Percentiles rank a stretch among this genome's conserved stretches.
Conservation (phyloP, 805 yeast genomes). For the Pichia occidentalis region DNA sequence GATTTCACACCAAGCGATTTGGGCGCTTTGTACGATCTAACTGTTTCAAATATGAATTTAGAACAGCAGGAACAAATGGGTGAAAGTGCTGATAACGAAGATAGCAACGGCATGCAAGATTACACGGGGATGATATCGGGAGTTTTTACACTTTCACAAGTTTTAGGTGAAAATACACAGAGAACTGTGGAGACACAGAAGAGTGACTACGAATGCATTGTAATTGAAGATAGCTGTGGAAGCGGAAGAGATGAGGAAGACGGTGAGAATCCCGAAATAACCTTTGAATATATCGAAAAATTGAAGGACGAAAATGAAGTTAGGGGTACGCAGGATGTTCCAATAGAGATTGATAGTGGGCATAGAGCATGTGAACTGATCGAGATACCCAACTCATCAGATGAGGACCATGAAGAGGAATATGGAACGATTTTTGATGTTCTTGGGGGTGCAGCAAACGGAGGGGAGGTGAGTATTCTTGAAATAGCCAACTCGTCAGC, state of each 20-base stretch:
- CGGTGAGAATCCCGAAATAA: neutral
- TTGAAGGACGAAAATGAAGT: neutral
- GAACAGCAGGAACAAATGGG: neutral
- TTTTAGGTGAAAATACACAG: slow-evolving; percentile 6
- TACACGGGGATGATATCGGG: slow-evolving; percentile 3
- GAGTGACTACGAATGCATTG: neutral
- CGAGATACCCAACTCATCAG: slow-evolving; percentile 12
- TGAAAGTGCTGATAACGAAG: neutral
- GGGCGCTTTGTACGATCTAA: slow-evolving; percentile 5
- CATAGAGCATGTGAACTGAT: neutral
- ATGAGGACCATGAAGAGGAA: slow-evolving; percentile 2
- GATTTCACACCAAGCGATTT: slow-evolving; percentile 3
- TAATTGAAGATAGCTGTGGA: neutral
- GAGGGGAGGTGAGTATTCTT: neutral
- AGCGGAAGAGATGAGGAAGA: slow-evolving; percentile 8
- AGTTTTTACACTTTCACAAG: slow-evolving; percentile 8
- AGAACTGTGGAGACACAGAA: neutral
- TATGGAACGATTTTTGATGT: neutral
- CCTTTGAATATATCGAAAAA: slow-evolving; percentile 5
- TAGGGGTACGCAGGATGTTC: slow-evolving; percentile 10
- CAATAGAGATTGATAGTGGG: slow-evolving; percentile 7
- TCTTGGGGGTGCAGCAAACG: neutral
- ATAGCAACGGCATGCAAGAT: neutral
- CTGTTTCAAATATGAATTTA: neutral
- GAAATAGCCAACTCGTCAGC: slow-evolving; percentile 11